phyloP scores from a whole-genome alignment of 306 rosid species.

The Quercus bicolor region DNA sequence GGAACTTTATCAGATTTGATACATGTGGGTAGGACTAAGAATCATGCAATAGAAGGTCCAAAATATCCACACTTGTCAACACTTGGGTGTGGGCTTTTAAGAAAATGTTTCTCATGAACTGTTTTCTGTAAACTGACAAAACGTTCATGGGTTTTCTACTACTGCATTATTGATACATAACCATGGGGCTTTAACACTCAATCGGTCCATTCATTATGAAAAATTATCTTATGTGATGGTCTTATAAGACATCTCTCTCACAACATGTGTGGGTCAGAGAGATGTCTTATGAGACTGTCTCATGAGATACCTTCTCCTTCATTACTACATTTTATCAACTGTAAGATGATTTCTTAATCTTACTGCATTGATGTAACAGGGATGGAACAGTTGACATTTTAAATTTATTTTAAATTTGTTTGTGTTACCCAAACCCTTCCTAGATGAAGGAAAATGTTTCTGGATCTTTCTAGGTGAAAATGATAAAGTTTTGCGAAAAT shows the following conservation, averaged over 20 bases:
- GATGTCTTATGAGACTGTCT: too few species aligned
- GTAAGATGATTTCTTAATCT: background rate
- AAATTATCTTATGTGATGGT: too few species aligned
- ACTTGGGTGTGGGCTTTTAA: background rate
- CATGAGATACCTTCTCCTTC: background rate
- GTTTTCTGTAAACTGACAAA: background rate
- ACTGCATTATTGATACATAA: background rate
- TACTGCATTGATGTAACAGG: background rate
- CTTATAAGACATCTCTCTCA: too few species aligned
- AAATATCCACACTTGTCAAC: background rate
- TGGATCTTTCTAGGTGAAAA: background rate
- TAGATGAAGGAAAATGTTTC: background rate
- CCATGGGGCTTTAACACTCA: background rate
- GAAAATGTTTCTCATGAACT: background rate
- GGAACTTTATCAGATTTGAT: slow-evolving; percentile 13
- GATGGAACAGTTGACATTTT: background rate
- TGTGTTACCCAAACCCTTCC: background rate
- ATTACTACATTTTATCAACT: background rate
- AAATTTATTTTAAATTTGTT: background rate
- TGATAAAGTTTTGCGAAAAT: background rate
- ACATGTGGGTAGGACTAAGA: slow-evolving; percentile 13
- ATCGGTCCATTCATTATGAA: background rate
- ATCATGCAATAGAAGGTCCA: background rate
- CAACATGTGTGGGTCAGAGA: too few species aligned
- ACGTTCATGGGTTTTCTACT: background rate